Evolutionary conservation across 352 stramenopile species (phyloP), one percentile per base, ranked within the genome.

Genomic region (Phytophthora capsici): DNA sequence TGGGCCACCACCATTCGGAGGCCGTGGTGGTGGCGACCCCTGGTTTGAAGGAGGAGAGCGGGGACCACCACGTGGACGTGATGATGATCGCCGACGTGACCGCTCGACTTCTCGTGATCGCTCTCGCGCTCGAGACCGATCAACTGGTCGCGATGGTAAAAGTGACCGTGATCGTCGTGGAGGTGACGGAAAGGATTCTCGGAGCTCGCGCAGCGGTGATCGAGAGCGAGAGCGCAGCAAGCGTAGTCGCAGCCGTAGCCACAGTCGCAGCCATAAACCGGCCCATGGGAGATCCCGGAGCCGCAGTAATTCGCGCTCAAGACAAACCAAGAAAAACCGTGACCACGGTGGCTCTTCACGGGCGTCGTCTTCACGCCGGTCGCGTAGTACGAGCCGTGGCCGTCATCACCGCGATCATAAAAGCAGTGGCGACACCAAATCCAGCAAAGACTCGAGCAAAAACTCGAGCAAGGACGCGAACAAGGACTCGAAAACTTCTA

Each of bases 1-100:
- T 57, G 85, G 85, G 0, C 73, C 68, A 6, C 78, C 76, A 6
- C 78, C 77, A 23, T 91, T 89, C 62, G 73, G 63, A 17, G 68
- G 75, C 17, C 73, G 75, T 20, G 71, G 81, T 8, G 47, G 73
- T 12, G 75, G 79, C 10, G 67, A 81, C 41, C 78, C 71, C 51
- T 83, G 78, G 57, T 75, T 68, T 41, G 71, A 87, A 34, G 68
- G 59, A 41, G 58, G 48, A 32, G 79, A 86, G 6, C 77, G 75
- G 17, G 76, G 57, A 13, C 57, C 48, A 34, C 38, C 57, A 52
- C 70, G 64, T 37, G 69, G 80, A 32, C 61, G 69, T 41, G 71
- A 82, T 17, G 80, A 88, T 30, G 77, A 85, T n/a, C 60, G 54
- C 6, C 70, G 71, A 23, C 76, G 80, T 25, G 66, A 82, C 23